Evolutionary conservation across 2,329 filamentous ascomycete species (phyloP), one percentile per base, ranked within the genome.

Genomic region (Exophiala viscosa): DNA sequence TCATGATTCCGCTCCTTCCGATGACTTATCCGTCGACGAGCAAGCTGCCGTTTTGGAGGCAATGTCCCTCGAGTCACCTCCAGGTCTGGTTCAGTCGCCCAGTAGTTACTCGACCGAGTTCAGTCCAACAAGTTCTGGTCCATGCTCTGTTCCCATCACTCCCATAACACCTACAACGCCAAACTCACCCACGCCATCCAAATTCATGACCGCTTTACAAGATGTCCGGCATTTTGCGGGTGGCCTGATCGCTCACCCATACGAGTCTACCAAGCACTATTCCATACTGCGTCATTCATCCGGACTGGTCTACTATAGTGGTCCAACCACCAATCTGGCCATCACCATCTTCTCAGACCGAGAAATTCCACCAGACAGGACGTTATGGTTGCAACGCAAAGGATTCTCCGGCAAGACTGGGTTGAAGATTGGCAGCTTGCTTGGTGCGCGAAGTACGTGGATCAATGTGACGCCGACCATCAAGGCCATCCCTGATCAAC

Each of bases 321-420:
- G 86, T 0, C 77, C 81, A 1, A 73, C 75, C 3, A 89, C 86
- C 0, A 82, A 79, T 6, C 73, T 88, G 4, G 74, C 80, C 3
- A 73, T 89, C 35, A 84, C 84, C 1, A 75, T 88, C 42, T 83
- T 88, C 61, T 78, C 76, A 0, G 79, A 85, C 56, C 67, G 70
- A 1, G 76, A 78, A 0, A 65, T 88, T 0, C 82, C 85, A 0
- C 48, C 69, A 0, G 76, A 79, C 18, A 76, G 85, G 5, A 81
- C 80, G 0, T 65, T 88, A 11, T 88, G 83, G 82, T 70, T 88
- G 20, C 85, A 88, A 69, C 77, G 77, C 53, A 85, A 83, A 58
- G 86, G 85, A 2, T 87, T 76, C 70, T 83, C 82, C 0, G 86
- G 86, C 3, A 84, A 84, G 62, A 76, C 83, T 44, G 86, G 86